Conservation (phyloP, 805 yeast species). For the Saturnispora quitensis region DNA sequence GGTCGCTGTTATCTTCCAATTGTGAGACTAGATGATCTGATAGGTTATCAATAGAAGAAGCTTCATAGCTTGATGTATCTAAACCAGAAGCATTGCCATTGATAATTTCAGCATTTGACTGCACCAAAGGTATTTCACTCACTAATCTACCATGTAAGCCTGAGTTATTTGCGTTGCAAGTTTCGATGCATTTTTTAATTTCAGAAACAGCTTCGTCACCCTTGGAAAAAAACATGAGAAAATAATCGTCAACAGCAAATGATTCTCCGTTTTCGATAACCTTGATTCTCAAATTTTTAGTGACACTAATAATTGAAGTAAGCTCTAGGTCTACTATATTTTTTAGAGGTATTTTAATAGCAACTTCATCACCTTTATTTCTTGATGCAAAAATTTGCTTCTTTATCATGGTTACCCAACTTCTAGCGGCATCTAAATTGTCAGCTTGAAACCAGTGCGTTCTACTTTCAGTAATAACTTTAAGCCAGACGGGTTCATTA, state of each 20-base stretch:
- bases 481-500: constrained; percentile 38
- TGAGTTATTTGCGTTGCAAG: constrained; percentile 23
- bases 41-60: constrained; percentile 13
- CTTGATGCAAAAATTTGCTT: constrained; percentile 70
- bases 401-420: constrained; percentile 70
- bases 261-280: constrained; percentile 48
- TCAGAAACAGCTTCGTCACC: constrained; percentile 36
- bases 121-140: constrained; percentile 17
- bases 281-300: constrained; percentile 49
- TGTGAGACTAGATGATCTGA: background rate
- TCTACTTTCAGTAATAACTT: constrained; percentile 47
- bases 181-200: constrained; percentile 33
- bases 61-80: constrained; percentile 1
- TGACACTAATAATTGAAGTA: constrained; percentile 44
- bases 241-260: constrained; percentile 57
- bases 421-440: constrained; percentile 58
- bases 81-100: background rate
- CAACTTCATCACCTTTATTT: constrained; percentile 62
- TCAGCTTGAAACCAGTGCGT: constrained; percentile 67
- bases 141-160: constrained; percentile 12
- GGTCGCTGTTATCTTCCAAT: background rate
- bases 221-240: constrained; percentile 54
- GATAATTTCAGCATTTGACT: constrained; percentile 17
- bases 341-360: constrained; percentile 65
- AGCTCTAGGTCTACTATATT: constrained; percentile 57